Conservation (phyloP, 139 green algal genomes). For the Volvox reticuliferus region DNA sequence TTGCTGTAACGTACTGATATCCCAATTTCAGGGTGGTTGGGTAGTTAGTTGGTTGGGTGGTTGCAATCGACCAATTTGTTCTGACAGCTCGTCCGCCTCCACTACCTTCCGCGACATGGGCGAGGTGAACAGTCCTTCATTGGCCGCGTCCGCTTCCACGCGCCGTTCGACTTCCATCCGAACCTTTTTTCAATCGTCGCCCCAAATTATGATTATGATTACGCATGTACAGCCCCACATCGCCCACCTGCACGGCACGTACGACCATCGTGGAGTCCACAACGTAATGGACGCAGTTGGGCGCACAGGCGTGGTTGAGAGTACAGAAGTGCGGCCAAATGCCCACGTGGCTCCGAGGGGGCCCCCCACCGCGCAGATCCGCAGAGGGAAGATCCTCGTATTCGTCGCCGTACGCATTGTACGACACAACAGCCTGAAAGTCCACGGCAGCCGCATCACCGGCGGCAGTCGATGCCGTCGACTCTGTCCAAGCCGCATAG, state of each 20-base stretch:
- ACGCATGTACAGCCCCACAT: too few species aligned
- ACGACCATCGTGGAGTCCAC: constrained; percentile 62
- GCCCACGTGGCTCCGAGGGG: constrained; percentile 48
- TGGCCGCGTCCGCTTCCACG: too few species aligned
- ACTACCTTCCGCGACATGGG: too few species aligned
- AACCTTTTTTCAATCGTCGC: too few species aligned
- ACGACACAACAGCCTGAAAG: constrained; percentile 41
- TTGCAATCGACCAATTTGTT: too few species aligned
- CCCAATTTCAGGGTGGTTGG: too few species aligned
- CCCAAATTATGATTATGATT: too few species aligned
- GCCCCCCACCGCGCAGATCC: background rate
- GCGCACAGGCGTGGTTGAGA: constrained; percentile 66
- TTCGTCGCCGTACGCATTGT: constrained; percentile 65
- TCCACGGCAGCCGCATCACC: background rate
- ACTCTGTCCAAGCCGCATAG: background rate
- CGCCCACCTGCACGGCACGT: constrained; percentile 42
- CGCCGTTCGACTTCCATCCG: too few species aligned
- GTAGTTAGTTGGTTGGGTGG: too few species aligned
- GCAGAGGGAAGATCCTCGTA: constrained; percentile 58
- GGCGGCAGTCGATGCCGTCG: background rate
- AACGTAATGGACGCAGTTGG: constrained; percentile 64
- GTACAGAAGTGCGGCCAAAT: constrained; percentile 62
- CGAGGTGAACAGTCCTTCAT: too few species aligned
- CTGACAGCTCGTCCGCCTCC: too few species aligned
- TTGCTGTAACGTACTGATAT: too few species aligned